Base-by-base conservation (phyloP, 108 stramenopile genomes). In the Cyclostephanos tholiformis region DNA sequence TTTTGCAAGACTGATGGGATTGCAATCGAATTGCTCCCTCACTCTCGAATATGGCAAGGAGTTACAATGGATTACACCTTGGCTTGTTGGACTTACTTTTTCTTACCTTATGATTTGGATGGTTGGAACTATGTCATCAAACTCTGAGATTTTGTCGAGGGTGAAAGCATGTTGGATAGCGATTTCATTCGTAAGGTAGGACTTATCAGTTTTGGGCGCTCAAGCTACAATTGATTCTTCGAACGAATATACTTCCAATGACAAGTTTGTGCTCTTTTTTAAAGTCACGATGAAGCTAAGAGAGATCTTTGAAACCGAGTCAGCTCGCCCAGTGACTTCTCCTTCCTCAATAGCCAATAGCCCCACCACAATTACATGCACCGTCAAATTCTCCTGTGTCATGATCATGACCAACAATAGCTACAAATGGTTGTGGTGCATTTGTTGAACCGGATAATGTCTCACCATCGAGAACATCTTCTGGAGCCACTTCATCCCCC, bases 201-300 rank as follows among this genome's bases (percentile, higher is more conserved):
- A 23, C 20, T 55, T 55, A 26, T 26, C 53, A 12, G 53, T 55
- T 23, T 5, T 55, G 53, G 53, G 26, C 23, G 26, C 23, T 26
- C 25, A 55, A 25, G 23, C 53, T 27, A 26, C 53, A 12, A 25
- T 55, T 0, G 44, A 16, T 16, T 0, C 53, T 13, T 26, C 26
- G 23, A 25, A 4, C 13, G 53, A 26, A 27, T 19, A 26, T 55
- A 1, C 23, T 55, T 26, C 53, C 11, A 55, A 55, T 26, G 26
- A 55, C 0, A 55, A 55, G 26, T 55, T 55, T 27, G 12, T 52
- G 30, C 48, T 1, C 29, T 66, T 66, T 12, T 66, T 66, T 13
- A 66, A 66, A 29, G 50, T 51, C 9, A 66, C 29, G 65, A 19
- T 1, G 13, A 66, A 52, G 65, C 48, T 66, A 8, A 50, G 48